Evolutionary conservation across 805 yeast genomes (phyloP).

Genomic region (Schwanniomyces pseudopolymorphus): DNA sequence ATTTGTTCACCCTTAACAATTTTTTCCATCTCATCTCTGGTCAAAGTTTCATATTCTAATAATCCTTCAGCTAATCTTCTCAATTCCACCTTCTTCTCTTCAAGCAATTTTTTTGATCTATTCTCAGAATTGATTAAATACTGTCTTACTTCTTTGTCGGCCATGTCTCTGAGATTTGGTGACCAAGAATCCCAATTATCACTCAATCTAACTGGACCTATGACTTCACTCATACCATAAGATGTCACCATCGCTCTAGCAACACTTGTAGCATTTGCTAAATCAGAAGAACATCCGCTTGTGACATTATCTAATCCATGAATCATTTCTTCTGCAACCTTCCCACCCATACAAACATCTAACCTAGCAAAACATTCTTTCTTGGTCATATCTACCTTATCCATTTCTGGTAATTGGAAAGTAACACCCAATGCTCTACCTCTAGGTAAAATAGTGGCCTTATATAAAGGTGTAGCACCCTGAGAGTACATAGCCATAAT

Average conservation of each 20-base stretch:
- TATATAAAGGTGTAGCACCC: slow-evolving; percentile 93
- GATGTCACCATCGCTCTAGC: slow-evolving; percentile 97
- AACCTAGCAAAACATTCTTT: slow-evolving; percentile 86
- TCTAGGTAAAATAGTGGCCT: slow-evolving; percentile 95
- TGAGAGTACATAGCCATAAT: slow-evolving; percentile 93
- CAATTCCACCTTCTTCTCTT: slow-evolving; percentile 64
- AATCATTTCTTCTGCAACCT: slow-evolving; percentile 90
- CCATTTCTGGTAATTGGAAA: slow-evolving; percentile 97
- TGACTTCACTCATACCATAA: slow-evolving; percentile 91
- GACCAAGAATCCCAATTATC: slow-evolving; percentile 97
- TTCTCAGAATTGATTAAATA: slow-evolving; percentile 73
- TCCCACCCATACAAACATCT: slow-evolving; percentile 99
- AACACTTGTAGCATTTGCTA: slow-evolving; percentile 83
- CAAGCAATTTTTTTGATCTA: slow-evolving; percentile 70
- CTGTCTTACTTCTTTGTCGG: slow-evolving; percentile 87
- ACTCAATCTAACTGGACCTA: slow-evolving; percentile 88
- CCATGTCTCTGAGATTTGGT: slow-evolving; percentile 78
- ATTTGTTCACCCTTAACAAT: slow-evolving; percentile 79
- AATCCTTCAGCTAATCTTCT: slow-evolving; percentile 89
- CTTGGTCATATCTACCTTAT: slow-evolving; percentile 89
- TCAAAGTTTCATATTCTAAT: slow-evolving; percentile 92
- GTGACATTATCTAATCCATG: slow-evolving; percentile 93
- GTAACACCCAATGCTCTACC: slow-evolving; percentile 97
- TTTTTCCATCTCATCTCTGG: slow-evolving; percentile 84
- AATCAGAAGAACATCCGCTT: slow-evolving; percentile 91